Evolutionary conservation across 75 land plant species (phyloP), one percentile per base, ranked within the genome.

Genomic region (Ceratopteris richardii): DNA sequence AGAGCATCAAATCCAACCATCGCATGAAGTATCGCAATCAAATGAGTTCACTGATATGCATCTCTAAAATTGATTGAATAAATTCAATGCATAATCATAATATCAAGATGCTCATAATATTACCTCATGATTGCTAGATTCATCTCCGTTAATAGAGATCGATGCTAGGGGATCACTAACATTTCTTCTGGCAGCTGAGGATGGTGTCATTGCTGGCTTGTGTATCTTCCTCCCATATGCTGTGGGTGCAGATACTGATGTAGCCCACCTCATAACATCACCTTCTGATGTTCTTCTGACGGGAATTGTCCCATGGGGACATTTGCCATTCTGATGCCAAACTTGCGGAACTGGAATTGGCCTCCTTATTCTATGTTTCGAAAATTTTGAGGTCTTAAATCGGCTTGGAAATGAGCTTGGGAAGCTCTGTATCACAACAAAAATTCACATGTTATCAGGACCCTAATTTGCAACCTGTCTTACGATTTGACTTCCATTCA

Each of bases 281-380:
- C 77, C 66, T 17, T 64, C 60, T 0, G 81, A 59, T 55, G 73
- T 87, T 39, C 97, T 65, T 22, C 97, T 31, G 1, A 87, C 53
- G 0, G 92, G 92, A 18, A 87, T 75, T 0, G 92, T 81, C 10
- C 87, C 87, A 33, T 70, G 74, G 1, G 87, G 92, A 46, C 91
- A 87, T 29, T 65, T 44, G 1, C 88, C 84, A 27, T 40, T 75
- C 12, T 62, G 51, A 31, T 78, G 88, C 92, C 92, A 87, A 36
- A 65, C 64, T 70, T 87, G 88, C 7, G 37, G 37, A 3, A 33
- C 37, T 33, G 37, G 9, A 33, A 33, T 33, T 33, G 37, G 37
- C 9, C 37, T 33, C 9, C 37, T 33, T 33, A 33, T 33, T 9
- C 37, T 33, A 9, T 33, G 37, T 9, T 9, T 33, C 9, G 37